Evolutionary conservation across 2,329 filamentous ascomycete genomes (phyloP).

Genomic region (Colletotrichum sidae): DNA sequence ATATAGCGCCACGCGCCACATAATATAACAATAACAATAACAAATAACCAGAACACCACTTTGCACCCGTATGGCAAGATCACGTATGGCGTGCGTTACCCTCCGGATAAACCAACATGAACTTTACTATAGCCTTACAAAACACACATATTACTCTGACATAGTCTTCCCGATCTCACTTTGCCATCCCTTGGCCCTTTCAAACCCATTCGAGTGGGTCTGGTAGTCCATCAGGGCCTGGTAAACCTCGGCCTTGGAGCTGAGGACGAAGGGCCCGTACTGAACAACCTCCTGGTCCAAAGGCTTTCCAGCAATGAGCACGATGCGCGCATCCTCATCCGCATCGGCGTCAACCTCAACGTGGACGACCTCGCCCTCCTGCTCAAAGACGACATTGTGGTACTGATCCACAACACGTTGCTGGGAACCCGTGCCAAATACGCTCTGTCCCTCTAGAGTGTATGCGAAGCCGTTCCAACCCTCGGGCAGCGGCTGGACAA

Average conservation of each 20-base stretch:
- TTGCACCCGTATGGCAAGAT: no score
- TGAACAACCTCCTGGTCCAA: slow-evolving; percentile 85
- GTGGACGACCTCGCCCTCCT: slow-evolving; percentile 80
- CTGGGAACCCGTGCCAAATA: slow-evolving; percentile 67
- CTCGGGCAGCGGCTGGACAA: slow-evolving; percentile 79
- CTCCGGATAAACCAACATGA: no score
- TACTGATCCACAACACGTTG: slow-evolving; percentile 72
- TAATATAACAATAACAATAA: no score
- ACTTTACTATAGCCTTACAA: no score
- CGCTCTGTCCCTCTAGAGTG: slow-evolving; percentile 78
- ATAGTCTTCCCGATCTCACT: slow-evolving; percentile 89
- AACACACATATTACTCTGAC: slow-evolving; percentile 49
- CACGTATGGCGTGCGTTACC: no score
- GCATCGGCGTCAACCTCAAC: slow-evolving; percentile 76
- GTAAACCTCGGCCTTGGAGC: slow-evolving; percentile 76
- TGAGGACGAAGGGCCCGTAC: slow-evolving; percentile 88
- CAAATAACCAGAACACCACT: no score
- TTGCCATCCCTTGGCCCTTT: slow-evolving; percentile 81
- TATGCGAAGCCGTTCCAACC: slow-evolving; percentile 95
- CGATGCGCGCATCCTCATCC: slow-evolving; percentile 67
- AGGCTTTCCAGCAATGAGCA: slow-evolving; percentile 83
- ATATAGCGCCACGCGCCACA: no score
- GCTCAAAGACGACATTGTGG: slow-evolving; percentile 91
- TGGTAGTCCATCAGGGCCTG: slow-evolving; percentile 83
- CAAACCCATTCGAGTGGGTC: slow-evolving; percentile 80